These are phyloP conservation scores for Spencermartinsiella ligniputridi DNA, from an alignment of 1,139 yeast species.

Conservation along the genomic window DNA sequence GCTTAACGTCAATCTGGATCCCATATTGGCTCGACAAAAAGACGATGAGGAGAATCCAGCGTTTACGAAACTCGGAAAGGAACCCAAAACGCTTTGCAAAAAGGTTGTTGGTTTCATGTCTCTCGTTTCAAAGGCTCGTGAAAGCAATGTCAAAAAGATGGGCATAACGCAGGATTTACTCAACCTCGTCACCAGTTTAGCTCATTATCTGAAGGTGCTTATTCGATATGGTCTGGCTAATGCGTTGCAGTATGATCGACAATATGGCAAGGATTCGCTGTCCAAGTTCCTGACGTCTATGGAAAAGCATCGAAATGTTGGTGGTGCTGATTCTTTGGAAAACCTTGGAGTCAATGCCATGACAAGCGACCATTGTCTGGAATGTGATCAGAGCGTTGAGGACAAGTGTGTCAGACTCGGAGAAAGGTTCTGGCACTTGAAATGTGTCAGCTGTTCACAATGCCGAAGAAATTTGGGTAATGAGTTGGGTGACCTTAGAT, in stretches of 20 bases:
- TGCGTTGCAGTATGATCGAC: conserved; percentile 64
- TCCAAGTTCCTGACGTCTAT: conserved; percentile 34
- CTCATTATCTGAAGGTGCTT: conserved; percentile 83
- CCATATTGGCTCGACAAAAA: conserved; percentile 17
- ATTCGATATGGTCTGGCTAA: conserved; percentile 76
- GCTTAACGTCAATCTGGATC: conserved; percentile 25
- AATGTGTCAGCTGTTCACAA: conserved; percentile 60
- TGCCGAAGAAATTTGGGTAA: conserved; percentile 21
- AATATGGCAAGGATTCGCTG: conserved; percentile 54
- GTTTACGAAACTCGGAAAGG: conserved; percentile 47
- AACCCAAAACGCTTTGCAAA: conserved; percentile 76
- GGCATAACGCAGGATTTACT: conserved; percentile 55
- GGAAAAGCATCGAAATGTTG: conserved; percentile 39
- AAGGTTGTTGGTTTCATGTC: conserved; percentile 42
- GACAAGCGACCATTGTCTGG: conserved; percentile 73
- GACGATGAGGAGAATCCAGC: conserved; percentile 10
- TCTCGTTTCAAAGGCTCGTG: conserved; percentile 36
- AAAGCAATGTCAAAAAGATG: conserved; percentile 23
- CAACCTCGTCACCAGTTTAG: conserved; percentile 84
- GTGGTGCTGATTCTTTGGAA: conserved; percentile 33
- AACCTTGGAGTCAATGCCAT: conserved; percentile 52
- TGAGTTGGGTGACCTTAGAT: conserved; percentile 29
- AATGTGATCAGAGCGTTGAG: conserved; percentile 75
- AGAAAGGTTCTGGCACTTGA: conserved; percentile 73
- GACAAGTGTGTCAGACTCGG: conserved; percentile 64